Conservation (phyloP, 176 grass and related monocot species). For the Carex kokanica region DNA sequence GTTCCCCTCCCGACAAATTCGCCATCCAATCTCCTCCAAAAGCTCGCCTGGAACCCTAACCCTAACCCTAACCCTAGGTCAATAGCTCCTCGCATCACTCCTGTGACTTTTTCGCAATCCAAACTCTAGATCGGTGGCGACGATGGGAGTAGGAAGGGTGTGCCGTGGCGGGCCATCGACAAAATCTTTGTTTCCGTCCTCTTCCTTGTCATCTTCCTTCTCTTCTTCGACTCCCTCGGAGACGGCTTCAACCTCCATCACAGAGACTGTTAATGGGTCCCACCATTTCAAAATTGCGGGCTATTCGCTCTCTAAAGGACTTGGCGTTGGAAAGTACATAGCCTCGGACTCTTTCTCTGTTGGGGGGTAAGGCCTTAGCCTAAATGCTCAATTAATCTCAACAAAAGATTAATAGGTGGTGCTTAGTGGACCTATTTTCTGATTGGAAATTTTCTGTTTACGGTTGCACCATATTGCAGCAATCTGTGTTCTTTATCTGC, state of each 20-base stretch:
- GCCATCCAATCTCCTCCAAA: not conserved
- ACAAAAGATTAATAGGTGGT: not conserved
- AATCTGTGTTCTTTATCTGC: not conserved
- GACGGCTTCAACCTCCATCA: constrained; percentile 83
- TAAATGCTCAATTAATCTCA: not conserved
- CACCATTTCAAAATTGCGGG: constrained; percentile 89
- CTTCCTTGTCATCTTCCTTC: constrained; percentile 20
- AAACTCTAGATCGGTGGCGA: constrained; percentile 30
- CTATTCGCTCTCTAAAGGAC: constrained; percentile 81
- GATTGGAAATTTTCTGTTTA: not conserved
- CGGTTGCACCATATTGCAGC: not conserved
- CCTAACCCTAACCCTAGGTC: constrained; percentile 3
- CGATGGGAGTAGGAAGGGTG: constrained; percentile 34
- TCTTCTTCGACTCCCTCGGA: constrained; percentile 32
- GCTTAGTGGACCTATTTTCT: not conserved
- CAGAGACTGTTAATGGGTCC: constrained; percentile 84
- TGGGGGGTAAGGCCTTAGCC: constrained; percentile 38
- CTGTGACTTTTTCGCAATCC: not conserved
- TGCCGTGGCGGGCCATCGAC: constrained; percentile 26
- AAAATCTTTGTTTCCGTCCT: not conserved
- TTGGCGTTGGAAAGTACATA: constrained; percentile 86
- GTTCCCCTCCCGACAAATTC: not conserved
- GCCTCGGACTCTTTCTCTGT: constrained; percentile 82
- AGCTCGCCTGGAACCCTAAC: not conserved
- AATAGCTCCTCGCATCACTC: not conserved